Evolutionary conservation across 2,329 filamentous ascomycete genomes (phyloP), one percentile per base, ranked within the genome.

Genomic region (Monilinia vaccinii-corymbosi): DNA sequence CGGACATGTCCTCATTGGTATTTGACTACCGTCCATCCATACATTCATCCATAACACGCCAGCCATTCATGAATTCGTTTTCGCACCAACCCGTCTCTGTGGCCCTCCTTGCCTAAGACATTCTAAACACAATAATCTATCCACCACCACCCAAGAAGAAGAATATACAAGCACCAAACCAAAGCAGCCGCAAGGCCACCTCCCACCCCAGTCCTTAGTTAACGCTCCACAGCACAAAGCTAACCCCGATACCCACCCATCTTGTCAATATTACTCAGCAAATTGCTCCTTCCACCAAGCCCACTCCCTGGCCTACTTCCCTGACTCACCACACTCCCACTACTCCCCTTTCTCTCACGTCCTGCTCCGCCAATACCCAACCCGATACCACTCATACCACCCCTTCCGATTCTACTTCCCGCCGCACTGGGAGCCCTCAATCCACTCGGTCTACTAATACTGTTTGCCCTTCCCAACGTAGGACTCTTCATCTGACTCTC

Each of bases 181-280:
- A 23, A 55, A 23, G 18, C 21, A 32, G 38, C 4, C 38, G n/a
- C 3, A 23, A 55, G 51, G 13, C 18, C 25, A 40, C 14, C 18
- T 6, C 31, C 23, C 14, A 45, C 25, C 38, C 8, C 16, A 9
- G 23, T 34, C 16, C 11, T 21, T 2, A 4, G 8, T 7, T 11
- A 36, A 10, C 32, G 4, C 23, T 47, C 18, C 40, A 10, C 1
- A 34, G 18, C 9, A 34, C 14, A 16, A 32, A 42, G 13, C 32
- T 55, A 55, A 13, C 40, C 31, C 7, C 57, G 38, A 32, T 60
- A 60, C 32, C 49, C 57, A 31, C 46, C 90, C 91, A 95, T 95
- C 74, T 86, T 84, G 78, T 95, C 90, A 72, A 95, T 94, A 21
- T 88, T 91, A 67, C 81, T 88, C 86, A 95, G 86, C 69, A 94